A percentile compares a stretch with the other conserved stretches of the same genome.
phyloP scores from a whole-genome alignment of 1,139 yeast species.

The Geotrichum candidum region DNA sequence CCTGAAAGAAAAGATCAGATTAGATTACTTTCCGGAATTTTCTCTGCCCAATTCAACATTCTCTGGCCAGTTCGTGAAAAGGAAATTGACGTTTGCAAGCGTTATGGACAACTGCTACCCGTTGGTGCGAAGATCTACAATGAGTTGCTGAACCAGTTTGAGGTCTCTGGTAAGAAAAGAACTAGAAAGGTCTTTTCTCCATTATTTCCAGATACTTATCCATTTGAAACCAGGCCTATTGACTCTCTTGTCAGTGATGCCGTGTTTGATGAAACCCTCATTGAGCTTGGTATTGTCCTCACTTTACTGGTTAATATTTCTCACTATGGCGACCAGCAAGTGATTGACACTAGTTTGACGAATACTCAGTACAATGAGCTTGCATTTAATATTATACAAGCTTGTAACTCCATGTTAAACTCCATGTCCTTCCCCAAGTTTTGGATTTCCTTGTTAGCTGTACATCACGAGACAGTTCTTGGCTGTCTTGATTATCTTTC shows the following conservation, averaged over 20 bases:
- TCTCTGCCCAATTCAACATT: conserved; percentile 30
- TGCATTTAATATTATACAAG: conserved; percentile 34
- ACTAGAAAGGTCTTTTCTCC: conserved; percentile 27
- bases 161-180: conserved; percentile 13
- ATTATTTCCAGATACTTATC: conserved; percentile 62
- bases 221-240: conserved; percentile 58
- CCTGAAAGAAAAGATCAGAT: conserved; percentile 27
- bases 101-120: conserved; percentile 32
- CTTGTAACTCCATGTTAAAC: conserved; percentile 37
- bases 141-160: conserved; percentile 26
- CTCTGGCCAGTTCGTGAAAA: conserved; percentile 31
- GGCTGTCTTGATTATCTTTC: conserved; percentile 55
- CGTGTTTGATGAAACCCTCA: conserved; percentile 60
- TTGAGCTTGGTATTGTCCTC: conserved; percentile 51
- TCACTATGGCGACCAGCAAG: conserved; percentile 44
- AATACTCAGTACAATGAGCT: conserved; percentile 41
- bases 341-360: conserved; percentile 46
- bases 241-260: conserved; percentile 73
- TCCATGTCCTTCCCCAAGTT: conserved; percentile 39
- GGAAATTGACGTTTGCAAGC: conserved; percentile 28
- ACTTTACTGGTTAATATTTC: conserved; percentile 36
- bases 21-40: conserved; percentile 30
- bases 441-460: conserved; percentile 34
- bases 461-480: conserved; percentile 48
- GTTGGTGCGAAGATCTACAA: conserved; percentile 31